Evolutionary conservation across 495 filamentous ascomycete genomes (phyloP).

Genomic region (Neurospora sp.): DNA sequence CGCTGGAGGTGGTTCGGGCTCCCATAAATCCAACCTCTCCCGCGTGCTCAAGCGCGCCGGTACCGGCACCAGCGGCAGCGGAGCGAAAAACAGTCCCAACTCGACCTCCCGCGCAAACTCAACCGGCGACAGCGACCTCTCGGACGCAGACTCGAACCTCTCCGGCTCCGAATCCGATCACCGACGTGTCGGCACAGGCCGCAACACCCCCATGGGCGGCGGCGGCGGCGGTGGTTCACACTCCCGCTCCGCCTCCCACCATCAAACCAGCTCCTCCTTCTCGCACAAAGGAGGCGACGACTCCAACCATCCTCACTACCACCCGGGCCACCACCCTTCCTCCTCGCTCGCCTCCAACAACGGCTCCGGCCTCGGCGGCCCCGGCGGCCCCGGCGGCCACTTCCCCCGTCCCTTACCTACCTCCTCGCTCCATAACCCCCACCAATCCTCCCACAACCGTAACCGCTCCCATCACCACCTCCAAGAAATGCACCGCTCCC

Average conservation of each 20-base stretch:
- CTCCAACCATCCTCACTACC: neutral
- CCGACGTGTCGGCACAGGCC: constrained; percentile 24
- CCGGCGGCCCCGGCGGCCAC: neutral
- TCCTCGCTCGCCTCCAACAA: neutral
- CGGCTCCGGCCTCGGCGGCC: neutral
- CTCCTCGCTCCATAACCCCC: neutral
- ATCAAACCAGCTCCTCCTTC: neutral
- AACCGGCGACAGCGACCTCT: constrained; percentile 51
- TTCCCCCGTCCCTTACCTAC: neutral
- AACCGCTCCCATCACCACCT: neutral
- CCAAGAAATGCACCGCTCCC: neutral
- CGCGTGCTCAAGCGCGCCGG: constrained; percentile 36
- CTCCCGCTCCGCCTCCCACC: constrained; percentile 12
- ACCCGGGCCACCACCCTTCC: neutral
- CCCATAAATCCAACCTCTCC: constrained; percentile 38
- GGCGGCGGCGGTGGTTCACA: neutral
- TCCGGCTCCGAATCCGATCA: constrained; percentile 38
- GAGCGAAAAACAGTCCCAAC: constrained; percentile 49
- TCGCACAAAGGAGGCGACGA: constrained; percentile 6
- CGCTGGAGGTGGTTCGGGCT: neutral
- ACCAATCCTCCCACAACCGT: neutral
- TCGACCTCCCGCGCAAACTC: constrained; percentile 13
- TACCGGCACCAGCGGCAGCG: neutral
- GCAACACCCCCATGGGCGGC: constrained; percentile 1
- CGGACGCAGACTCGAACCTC: constrained; percentile 47